Evolutionary conservation across 2,329 filamentous ascomycete genomes (phyloP).

Genomic region (Parascedosporium putredinis): DNA sequence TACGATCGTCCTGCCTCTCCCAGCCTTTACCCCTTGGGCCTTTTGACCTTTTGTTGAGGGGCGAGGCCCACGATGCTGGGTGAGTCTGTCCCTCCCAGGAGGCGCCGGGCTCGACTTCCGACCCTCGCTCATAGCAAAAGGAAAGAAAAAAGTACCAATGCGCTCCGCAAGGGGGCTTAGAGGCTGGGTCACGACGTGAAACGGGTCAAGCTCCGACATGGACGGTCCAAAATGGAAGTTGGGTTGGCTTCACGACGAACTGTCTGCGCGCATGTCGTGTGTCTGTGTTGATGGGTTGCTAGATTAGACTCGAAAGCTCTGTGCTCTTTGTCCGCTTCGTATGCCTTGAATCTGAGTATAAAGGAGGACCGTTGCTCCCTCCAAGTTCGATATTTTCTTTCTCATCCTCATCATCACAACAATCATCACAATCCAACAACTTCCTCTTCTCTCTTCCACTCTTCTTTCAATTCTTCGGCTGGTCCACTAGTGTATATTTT

Average conservation of each 20-base stretch:
- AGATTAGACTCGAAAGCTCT: no score
- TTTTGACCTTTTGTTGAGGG: no score
- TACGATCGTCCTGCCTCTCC: neutral
- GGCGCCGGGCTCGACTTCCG: neutral
- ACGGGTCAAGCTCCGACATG: neutral
- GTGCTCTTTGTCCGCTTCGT: no score
- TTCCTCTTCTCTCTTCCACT: neutral
- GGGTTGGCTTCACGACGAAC: neutral
- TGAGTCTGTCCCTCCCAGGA: no score
- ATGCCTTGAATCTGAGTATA: neutral
- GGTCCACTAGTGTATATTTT: slow-evolving; percentile 3
- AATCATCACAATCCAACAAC: slow-evolving; percentile 1
- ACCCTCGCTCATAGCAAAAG: no score
- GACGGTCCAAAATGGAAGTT: neutral
- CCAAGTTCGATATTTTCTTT: neutral
- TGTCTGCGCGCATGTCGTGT: no score
- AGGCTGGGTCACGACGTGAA: neutral
- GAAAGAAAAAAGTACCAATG: neutral
- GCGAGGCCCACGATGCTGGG: no score
- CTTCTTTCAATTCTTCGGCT: slow-evolving; percentile 3
- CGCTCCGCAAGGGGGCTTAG: neutral
- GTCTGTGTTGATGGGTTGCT: no score
- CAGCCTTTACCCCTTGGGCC: no score
- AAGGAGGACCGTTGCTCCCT: neutral
- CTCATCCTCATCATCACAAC: neutral